Evolutionary conservation across 2,329 filamentous ascomycete genomes (phyloP).

Genomic region (Diaporthe vaccinii): DNA sequence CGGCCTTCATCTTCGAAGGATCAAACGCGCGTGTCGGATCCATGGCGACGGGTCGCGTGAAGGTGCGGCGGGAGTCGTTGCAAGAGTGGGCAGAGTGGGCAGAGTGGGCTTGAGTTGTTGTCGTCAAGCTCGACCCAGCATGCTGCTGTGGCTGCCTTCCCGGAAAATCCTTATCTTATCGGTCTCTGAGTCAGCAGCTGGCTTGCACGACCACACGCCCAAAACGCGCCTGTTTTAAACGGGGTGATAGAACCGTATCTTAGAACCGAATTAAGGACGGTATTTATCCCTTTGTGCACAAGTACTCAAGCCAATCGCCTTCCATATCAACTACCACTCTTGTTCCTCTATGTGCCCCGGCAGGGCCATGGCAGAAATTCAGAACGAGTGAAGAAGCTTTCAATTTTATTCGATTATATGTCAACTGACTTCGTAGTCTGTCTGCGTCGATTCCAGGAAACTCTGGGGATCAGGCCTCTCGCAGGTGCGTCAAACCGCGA

Average conservation of each 20-base stretch:
- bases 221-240: background rate
- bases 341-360: background rate
- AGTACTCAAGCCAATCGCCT: too few relatives aligned
- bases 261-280: background rate
- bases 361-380: background rate
- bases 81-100: background rate
- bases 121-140: background rate
- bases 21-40: conserved; percentile 54
- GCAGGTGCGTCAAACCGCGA: background rate
- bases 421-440: background rate
- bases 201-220: background rate
- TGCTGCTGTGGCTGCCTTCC: background rate
- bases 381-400: too few relatives aligned
- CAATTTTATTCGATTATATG: background rate
- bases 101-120: background rate
- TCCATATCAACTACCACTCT: too few relatives aligned
- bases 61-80: background rate
- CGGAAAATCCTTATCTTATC: conserved; percentile 33
- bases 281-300: background rate
- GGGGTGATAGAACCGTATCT: background rate
- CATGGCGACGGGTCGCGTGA: conserved; percentile 37
- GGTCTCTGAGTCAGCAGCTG: conserved; percentile 9
- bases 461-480: too few relatives aligned
- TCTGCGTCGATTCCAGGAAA: too few relatives aligned
- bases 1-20: conserved; percentile 63